Evolutionary conservation across 2,329 filamentous ascomycete species (phyloP), one percentile per base, ranked within the genome.

Genomic region (Penicillium sp.): DNA sequence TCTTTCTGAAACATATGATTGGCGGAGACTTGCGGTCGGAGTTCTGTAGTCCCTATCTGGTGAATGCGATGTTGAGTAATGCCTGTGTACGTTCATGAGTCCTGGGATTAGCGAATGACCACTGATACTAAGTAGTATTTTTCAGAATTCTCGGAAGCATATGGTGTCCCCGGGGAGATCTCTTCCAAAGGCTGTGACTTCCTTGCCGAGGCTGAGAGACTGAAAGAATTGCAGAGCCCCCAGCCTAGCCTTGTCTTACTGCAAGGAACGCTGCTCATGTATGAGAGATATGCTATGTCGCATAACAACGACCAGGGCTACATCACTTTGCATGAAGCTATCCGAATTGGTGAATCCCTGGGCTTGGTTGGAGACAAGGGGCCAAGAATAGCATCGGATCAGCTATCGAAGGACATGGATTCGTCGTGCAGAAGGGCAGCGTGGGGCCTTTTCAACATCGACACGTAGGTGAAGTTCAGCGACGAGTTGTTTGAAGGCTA

Each of bases 31-130:
- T 76, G 75, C 68, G 82, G 48, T 88, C 86, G 0, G 80, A 86
- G 5, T 92, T 96, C 75, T 96, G 93, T 74, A 93, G 90, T 0
- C 86, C 91, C 1, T 78, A 96, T 57, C 78, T 97, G n/a, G 91
- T 97, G 58, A 96, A 96, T 75, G 89, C 91, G 4, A 91, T 96
- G 82, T 80, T 96, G 48, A 88, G 92, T 26, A 73, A 73, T 66
- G 74, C 74, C 55, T 76, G 74, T 63, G 74, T 76, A 61, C 52
- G 73, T 68, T 22, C 16, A 10, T 11, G 16, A 14, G 22, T 52
- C 19, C 6, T 48, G 27, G 21, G 3, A n/a, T 21, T n/a, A 11
- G 46, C 22, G 22, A 19, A 22, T 45, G 13, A 27, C 51, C 48
- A 7, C n/a, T 48, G 3, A 55, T 24, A 35, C 41, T 62, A 41